A percentile compares a stretch with the other conserved stretches of the same genome.
Conservation (phyloP, 1,284 basidiomycete genomes). For the Pseudozyma sp. region DNA sequence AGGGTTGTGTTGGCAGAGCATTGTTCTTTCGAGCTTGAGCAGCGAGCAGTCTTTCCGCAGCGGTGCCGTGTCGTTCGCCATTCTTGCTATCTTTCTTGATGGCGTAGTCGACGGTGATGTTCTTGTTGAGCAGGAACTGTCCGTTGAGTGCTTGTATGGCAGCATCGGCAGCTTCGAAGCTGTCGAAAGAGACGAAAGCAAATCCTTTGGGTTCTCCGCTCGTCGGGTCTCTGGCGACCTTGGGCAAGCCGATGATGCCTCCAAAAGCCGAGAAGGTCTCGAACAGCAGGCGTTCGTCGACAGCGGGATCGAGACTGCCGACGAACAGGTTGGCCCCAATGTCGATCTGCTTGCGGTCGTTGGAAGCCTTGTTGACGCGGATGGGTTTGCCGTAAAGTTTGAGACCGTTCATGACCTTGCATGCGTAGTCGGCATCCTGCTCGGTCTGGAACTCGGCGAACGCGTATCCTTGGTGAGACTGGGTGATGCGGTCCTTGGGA, state of each 20-base stretch:
- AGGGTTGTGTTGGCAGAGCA: constrained; percentile 74
- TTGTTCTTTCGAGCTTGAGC: constrained; percentile 95
- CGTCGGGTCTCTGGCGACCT: constrained; percentile 89
- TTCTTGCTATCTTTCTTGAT: constrained; percentile 99
- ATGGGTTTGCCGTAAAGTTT: constrained; percentile 99
- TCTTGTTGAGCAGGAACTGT: constrained; percentile 97
- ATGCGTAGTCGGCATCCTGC: constrained; percentile 98
- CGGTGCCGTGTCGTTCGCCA: constrained; percentile 92
- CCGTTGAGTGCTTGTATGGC: constrained; percentile 96
- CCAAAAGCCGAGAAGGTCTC: constrained; percentile 97
- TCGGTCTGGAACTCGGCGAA: constrained; percentile 99
- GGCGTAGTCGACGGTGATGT: constrained; percentile 94
- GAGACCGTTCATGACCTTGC: constrained; percentile 99
- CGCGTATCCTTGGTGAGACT: constrained; percentile 97
- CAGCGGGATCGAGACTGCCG: constrained; percentile 90
- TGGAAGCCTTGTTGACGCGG: constrained; percentile 93
- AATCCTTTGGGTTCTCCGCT: constrained; percentile 91
- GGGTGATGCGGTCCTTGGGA: constrained; percentile 99
- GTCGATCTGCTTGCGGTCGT: constrained; percentile 96
- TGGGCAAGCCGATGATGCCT: constrained; percentile 90
- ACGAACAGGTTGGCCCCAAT: constrained; percentile 98
- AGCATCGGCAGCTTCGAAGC: constrained; percentile 95
- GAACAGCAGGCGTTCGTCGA: constrained; percentile 90
- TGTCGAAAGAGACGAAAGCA: constrained; percentile 95
- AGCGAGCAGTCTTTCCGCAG: constrained; percentile 92